phyloP scores from a whole-genome alignment of 345 rosid genomes.

The Bruguiera parviflora region DNA sequence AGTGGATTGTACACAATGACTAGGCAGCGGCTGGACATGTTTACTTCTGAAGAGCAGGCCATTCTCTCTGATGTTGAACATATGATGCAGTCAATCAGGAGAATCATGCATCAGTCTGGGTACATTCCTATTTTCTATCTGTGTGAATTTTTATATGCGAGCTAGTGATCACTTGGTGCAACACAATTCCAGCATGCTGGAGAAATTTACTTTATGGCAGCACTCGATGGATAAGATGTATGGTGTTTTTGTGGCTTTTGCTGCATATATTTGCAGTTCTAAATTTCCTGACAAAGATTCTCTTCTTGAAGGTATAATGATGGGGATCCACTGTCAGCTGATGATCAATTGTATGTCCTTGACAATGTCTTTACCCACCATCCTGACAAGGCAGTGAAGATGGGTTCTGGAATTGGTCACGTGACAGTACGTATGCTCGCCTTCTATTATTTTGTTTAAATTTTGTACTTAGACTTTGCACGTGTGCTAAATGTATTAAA shows the following conservation, averaged over 20 bases:
- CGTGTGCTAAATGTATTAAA: conserved; percentile 27
- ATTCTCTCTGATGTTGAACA: conserved; percentile 66
- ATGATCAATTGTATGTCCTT: conserved; percentile 53
- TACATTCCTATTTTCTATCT: conserved; percentile 25
- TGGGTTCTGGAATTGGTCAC: conserved; percentile 73
- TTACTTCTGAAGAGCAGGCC: conserved; percentile 80
- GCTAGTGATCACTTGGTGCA: not conserved
- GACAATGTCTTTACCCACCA: conserved; percentile 70
- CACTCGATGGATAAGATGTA: not conserved
- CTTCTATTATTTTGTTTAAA: not conserved
- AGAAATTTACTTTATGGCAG: not conserved
- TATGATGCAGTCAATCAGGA: conserved; percentile 56
- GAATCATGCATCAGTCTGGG: conserved; percentile 65
- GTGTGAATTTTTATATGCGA: not conserved
- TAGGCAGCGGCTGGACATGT: conserved; percentile 67
- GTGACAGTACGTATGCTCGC: conserved; percentile 48
- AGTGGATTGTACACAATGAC: conserved; percentile 50
- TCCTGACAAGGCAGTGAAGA: conserved; percentile 67
- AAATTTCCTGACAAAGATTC: conserved; percentile 13
- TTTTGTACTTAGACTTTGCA: not conserved
- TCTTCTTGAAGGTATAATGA: conserved; percentile 64
- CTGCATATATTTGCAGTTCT: conserved; percentile 2
- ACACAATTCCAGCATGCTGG: not conserved
- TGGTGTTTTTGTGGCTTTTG: not conserved
- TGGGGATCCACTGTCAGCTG: conserved; percentile 68